Conservation (phyloP, 257 asterid species). For the Leonotis leonurus region DNA sequence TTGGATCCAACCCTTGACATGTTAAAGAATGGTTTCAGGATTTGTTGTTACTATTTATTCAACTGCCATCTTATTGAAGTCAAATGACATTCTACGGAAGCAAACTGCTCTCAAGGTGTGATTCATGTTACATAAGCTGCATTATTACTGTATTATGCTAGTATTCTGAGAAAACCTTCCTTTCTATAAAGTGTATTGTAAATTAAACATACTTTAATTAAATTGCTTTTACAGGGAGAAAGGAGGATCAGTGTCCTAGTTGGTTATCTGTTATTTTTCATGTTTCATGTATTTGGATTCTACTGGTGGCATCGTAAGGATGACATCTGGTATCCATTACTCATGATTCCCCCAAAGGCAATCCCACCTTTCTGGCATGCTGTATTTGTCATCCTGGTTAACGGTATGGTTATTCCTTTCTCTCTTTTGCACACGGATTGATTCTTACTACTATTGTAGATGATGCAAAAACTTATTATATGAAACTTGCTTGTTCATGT, state of each 20-base stretch:
- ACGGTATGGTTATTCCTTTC: conserved; percentile 44
- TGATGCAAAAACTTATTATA: neutral
- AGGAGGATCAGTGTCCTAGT: conserved; percentile 57
- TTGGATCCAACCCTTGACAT: conserved; percentile 3
- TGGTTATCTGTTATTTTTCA: conserved; percentile 46
- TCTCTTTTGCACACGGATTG: neutral
- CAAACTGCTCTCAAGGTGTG: conserved; percentile 92
- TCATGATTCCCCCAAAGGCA: conserved; percentile 78
- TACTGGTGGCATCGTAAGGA: conserved; percentile 79
- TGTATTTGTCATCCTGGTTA: conserved; percentile 61
- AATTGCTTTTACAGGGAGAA: conserved; percentile 67
- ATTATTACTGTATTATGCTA: conserved; percentile 1
- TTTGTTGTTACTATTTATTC: conserved; percentile 72
- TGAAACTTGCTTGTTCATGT: too few species aligned
- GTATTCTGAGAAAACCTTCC: conserved; percentile 1
- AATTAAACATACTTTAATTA: neutral
- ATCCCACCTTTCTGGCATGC: conserved; percentile 97
- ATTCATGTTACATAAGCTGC: conserved; percentile 14
- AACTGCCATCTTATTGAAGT: conserved; percentile 72
- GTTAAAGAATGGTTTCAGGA: conserved; percentile 34
- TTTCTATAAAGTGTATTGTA: conserved; percentile 2
- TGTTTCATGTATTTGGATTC: conserved; percentile 59
- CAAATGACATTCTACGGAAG: conserved; percentile 79
- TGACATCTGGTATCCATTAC: conserved; percentile 56
- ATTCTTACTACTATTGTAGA: neutral